Base-by-base conservation (phyloP, 2,329 filamentous ascomycete species). In the Alternaria novae-zelandiae region DNA sequence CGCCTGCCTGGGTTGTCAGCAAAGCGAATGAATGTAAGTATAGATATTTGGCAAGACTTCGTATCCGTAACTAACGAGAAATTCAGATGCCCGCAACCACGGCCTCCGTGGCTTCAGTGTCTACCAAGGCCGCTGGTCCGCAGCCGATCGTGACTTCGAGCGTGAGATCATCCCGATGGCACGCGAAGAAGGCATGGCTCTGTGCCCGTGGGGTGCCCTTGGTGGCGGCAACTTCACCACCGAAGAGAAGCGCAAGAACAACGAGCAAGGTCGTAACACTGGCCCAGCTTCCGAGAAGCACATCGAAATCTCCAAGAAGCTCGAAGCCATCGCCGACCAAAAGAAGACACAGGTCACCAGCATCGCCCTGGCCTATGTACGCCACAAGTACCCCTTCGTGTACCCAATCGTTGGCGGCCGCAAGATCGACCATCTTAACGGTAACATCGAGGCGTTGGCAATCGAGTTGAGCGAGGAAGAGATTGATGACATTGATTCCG, bases 361-460 rank as follows among this genome's bases (percentile, higher is more conserved):
- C 41, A 66, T 80, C 25, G 91, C 90, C 20, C 78, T 94, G 36
- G 91, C 91, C 2, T 94, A 94, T 73, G 87, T 93, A 6, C 84
- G 91, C 82, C 84, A 87, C 70, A 93, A 93, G 80, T 83, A 87
- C 1, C 88, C 90, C 0, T 89, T 91, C 66, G 90, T 94, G 11
- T 92, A 92, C 72, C 92, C 91, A 0, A 88, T 94, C 32, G 84
- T 93, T 9, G 91, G 91, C 7, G 89, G 90, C 0, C 85, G 91
- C n/a, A 93, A 89, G 70, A 77, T 92, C 9, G 88, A 90, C 46
- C 91, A 94, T 74, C 80, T 94, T 54, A 87, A 89, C 86, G 86
- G 82, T 15, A 89, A 89, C 70, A 87, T 90, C 61, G 80, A 85
- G 70, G 87, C 86, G 0, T 70, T 90, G 59, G 80, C 73, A 5